Evolutionary conservation across 805 yeast species (phyloP).

Genomic region (Metschnikowia kofuensis): DNA sequence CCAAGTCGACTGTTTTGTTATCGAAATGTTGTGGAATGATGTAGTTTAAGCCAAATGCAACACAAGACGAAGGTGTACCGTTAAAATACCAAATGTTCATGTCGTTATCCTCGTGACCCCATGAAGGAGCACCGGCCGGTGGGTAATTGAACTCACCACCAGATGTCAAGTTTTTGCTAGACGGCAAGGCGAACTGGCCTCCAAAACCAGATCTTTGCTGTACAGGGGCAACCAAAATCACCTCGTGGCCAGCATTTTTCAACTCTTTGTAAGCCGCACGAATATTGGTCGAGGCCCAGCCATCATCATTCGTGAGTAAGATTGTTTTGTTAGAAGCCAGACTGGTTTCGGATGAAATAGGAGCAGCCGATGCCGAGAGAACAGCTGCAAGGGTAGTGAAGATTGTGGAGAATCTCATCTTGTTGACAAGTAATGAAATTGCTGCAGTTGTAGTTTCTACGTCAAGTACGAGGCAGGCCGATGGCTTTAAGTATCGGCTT

Average conservation of each 20-base stretch:
- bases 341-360: constrained; percentile 18
- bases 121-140: constrained; percentile 48
- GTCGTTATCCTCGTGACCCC: constrained; percentile 50
- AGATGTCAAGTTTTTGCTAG: constrained; percentile 33
- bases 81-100: constrained; percentile 28
- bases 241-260: constrained; percentile 20
- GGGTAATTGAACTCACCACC: constrained; percentile 50
- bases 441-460: not conserved
- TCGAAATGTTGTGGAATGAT: constrained; percentile 20
- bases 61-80: constrained; percentile 28
- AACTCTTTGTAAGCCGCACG: constrained; percentile 51
- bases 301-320: constrained; percentile 54
- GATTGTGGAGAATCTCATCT: constrained; percentile 12
- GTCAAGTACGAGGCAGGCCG: not conserved
- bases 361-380: constrained; percentile 24
- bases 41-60: constrained; percentile 27
- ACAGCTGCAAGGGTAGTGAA: constrained; percentile 11
- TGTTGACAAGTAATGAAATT: not conserved
- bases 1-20: constrained; percentile 24
- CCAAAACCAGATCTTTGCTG: constrained; percentile 21
- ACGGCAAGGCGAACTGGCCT: constrained; percentile 48
- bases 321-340: constrained; percentile 35
- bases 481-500: not conserved
- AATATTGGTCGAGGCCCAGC: constrained; percentile 55
- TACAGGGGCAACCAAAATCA: constrained; percentile 21